Evolutionary conservation across 176 grass and related monocot genomes (phyloP), one percentile per base, ranked within the genome.

Genomic region (Otatea glauca): DNA sequence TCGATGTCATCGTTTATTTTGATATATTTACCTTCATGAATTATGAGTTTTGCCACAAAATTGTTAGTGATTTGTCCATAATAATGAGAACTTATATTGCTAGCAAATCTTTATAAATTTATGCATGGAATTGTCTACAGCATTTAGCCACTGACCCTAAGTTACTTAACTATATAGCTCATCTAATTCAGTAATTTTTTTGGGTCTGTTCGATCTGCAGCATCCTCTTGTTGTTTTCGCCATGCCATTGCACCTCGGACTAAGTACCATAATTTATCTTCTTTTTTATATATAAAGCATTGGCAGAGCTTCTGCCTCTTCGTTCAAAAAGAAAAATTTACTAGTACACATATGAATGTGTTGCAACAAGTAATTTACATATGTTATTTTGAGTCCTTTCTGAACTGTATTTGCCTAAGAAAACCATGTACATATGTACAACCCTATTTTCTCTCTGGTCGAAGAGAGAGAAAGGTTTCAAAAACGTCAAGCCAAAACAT

Each of bases 401-500:
- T 13, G 6, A 55, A 59, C 47, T 21, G 5, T 41, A 29, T n/a
- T 70, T 27, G 21, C 34, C 42, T 41, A 69, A 51, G 29, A 54
- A 63, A 76, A 29, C 9, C 35, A 29, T 84, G 71, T 65, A 81
- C 49, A 81, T 47, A 71, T 41, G 69, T 43, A 87, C 48, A 88
- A 47, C 38, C 35, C 75, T 48, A 47, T 65, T 34, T 75, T 64
- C 65, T 88, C 65, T 50, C 29, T 18, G 14, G n/a, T 45, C 44
- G 27, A 73, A 73, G 9, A 56, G 41, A 38, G 42, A 29, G 21
- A 63, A 10, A 38, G 68, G 70, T 38, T 47, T 59, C 56, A 83
- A 65, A 65, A 75, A 53, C 43, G 42, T 15, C 21, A 64, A 84
- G 5, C 81, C 81, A 49, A 48, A 73, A 64, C 32, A 67, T 80